Percentiles rank a stretch among this genome's conserved stretches.
Evolutionary conservation across 2,329 filamentous ascomycete genomes (phyloP).

Genomic region (Aureobasidium leucospermi): DNA sequence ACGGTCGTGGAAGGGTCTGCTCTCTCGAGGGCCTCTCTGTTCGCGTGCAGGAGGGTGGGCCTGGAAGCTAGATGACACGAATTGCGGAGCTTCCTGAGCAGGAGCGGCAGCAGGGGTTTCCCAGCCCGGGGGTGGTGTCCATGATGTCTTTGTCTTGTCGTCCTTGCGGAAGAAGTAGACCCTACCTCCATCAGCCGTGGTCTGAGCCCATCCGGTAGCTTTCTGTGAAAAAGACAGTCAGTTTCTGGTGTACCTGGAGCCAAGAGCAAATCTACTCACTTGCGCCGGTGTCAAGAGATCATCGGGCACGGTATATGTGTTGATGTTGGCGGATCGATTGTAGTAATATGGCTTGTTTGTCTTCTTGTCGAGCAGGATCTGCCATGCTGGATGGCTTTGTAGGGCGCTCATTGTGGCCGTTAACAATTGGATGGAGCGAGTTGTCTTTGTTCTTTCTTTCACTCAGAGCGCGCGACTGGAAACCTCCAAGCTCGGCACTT

Average conservation of each 20-base stretch:
- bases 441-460: conserved; percentile 7
- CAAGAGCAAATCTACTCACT: conserved; percentile 41
- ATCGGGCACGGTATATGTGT: conserved; percentile 89
- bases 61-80: conserved; percentile 32
- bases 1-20: conserved; percentile 25
- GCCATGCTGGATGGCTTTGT: conserved; percentile 52
- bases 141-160: conserved; percentile 76
- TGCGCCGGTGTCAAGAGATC: conserved; percentile 80
- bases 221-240: conserved; percentile 51
- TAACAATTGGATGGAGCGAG: background rate
- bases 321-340: conserved; percentile 76
- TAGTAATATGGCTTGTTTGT: conserved; percentile 80
- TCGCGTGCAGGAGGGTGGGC: conserved; percentile 25
- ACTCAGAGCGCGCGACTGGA: background rate
- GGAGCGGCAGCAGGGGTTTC: conserved; percentile 8
- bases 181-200: conserved; percentile 74
- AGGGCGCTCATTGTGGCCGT: conserved; percentile 1
- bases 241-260: conserved; percentile 28
- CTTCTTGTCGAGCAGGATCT: conserved; percentile 71
- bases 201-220: conserved; percentile 67
- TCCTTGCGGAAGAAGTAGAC: conserved; percentile 94
- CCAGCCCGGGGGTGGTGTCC: conserved; percentile 66
- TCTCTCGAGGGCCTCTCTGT: conserved; percentile 23
- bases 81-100: conserved; percentile 15
- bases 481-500: background rate